These are phyloP conservation scores for Fusarium phyllophilum DNA, from an alignment of 2,329 filamentous ascomycete genomes.

Conservation along the genomic window DNA sequence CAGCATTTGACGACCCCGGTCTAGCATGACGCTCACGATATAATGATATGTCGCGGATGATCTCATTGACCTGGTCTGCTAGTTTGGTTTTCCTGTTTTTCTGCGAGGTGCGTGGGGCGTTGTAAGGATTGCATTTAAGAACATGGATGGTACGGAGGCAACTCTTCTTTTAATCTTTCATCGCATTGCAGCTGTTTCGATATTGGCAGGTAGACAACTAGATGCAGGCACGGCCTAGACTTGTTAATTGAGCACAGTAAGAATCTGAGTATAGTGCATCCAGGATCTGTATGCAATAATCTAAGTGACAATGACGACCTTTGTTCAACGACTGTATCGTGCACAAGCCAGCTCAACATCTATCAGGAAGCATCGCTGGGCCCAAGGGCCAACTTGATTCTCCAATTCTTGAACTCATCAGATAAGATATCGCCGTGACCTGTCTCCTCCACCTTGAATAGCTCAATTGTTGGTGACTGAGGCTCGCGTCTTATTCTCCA, in stretches of 20 bases:
- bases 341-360: background rate
- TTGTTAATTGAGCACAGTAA: slow-evolving; percentile 2
- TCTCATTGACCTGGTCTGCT: slow-evolving; percentile 15
- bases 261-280: background rate
- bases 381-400: slow-evolving; percentile 62
- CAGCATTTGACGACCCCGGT: slow-evolving; percentile 3
- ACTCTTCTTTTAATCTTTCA: slow-evolving; percentile 18
- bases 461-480: slow-evolving; percentile 73
- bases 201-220: slow-evolving; percentile 22
- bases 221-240: slow-evolving; percentile 22
- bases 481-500: slow-evolving; percentile 80
- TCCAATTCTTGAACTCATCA: slow-evolving; percentile 81
- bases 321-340: background rate
- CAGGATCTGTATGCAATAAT: background rate
- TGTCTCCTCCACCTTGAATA: slow-evolving; percentile 74
- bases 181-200: slow-evolving; percentile 4
- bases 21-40: slow-evolving; percentile 29
- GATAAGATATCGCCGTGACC: slow-evolving; percentile 82
- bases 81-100: slow-evolving; percentile 16
- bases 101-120: slow-evolving; percentile 27
- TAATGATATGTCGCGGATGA: slow-evolving; percentile 36
- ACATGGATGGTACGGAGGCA: slow-evolving; percentile 22
- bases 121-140: slow-evolving; percentile 21
- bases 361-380: slow-evolving; percentile 34
- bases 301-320: background rate